Base-by-base conservation (phyloP, 345 rosid genomes). In the Camelina neglecta region DNA sequence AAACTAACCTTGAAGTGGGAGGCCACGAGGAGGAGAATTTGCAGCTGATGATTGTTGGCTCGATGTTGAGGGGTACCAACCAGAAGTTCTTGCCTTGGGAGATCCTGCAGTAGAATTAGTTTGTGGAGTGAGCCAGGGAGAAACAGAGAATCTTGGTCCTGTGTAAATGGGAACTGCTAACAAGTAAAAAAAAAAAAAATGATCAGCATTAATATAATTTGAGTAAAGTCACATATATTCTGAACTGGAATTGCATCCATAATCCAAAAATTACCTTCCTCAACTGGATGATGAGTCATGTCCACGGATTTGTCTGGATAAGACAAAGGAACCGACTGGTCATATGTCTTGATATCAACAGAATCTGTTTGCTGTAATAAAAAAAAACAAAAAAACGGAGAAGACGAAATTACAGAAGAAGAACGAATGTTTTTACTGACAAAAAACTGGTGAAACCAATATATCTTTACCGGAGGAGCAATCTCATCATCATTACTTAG, bases 21-120 rank as follows among this genome's bases (percentile, higher is more conserved):
- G 89, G 2, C 82, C 80, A 45, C 86, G 85, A 42, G 97, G 95
- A 70, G 95, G 94, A 59, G 96, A 92, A 76, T 83, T 92, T 72
- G 93, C 92, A 12, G 97, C 91, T 73, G 97, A 92, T 51, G 96
- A 85, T 85, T 84, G 91, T 64, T 90, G 93, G 79, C 98, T 93
- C 75, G 94, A 87, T 42, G 88, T 93, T 76, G 94, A 87, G 48
- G 88, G 74, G 69, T 87, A 90, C 90, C 90, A 79, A 65, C 88
- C 89, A 7, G 93, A 85, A 47, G 82, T 83, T 80, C 35, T 86
- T 29, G 31, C 5, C 53, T 79, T 77, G 50, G 93, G 92, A 75
- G 94, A 81, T 36, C 72, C 90, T 55, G 82, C 79, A 69, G 83
- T 72, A 77, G 95, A 89, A 79, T 81, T 85, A 54, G 84, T 82